phyloP scores from a whole-genome alignment of 805 yeast species.

The Spathaspora girioi region DNA sequence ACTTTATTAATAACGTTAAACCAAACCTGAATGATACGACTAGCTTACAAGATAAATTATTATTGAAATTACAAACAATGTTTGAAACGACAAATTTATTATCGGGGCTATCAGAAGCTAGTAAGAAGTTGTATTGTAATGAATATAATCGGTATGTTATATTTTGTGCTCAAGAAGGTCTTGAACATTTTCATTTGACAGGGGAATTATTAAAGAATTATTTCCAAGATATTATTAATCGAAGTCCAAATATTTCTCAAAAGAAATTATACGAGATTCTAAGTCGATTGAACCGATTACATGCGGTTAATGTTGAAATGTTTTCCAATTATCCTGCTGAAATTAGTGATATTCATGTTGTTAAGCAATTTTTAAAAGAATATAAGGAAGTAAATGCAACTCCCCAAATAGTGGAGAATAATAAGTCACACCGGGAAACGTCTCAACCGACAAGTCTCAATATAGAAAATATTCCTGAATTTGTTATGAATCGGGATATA shows the following conservation, averaged over 20 bases:
- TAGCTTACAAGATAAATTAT: slow-evolving; percentile 2
- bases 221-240: slow-evolving; percentile 1
- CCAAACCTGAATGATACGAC: background rate
- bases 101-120: slow-evolving; percentile 3
- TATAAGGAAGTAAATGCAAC: background rate
- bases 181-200: slow-evolving; percentile 7
- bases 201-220: slow-evolving; percentile 4
- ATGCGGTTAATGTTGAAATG: slow-evolving; percentile 5
- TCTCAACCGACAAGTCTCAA: background rate
- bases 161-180: slow-evolving; percentile 5
- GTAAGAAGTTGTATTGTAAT: slow-evolving; percentile 3
- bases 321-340: slow-evolving; percentile 1
- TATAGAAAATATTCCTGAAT: slow-evolving; percentile 2
- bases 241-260: slow-evolving; percentile 1
- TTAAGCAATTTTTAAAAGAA: slow-evolving; percentile 3
- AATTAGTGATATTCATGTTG: slow-evolving; percentile 5
- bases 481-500: slow-evolving; percentile 32
- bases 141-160: slow-evolving; percentile 9
- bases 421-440: background rate
- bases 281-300: slow-evolving; percentile 6
- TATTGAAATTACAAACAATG: slow-evolving; percentile 4
- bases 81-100: slow-evolving; percentile 3
- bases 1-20: slow-evolving; percentile 3
- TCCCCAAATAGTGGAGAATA: background rate
- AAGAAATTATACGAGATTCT: slow-evolving; percentile 6